Evolutionary conservation across 2,329 filamentous ascomycete genomes (phyloP).

Genomic region (Ophiostoma montium): DNA sequence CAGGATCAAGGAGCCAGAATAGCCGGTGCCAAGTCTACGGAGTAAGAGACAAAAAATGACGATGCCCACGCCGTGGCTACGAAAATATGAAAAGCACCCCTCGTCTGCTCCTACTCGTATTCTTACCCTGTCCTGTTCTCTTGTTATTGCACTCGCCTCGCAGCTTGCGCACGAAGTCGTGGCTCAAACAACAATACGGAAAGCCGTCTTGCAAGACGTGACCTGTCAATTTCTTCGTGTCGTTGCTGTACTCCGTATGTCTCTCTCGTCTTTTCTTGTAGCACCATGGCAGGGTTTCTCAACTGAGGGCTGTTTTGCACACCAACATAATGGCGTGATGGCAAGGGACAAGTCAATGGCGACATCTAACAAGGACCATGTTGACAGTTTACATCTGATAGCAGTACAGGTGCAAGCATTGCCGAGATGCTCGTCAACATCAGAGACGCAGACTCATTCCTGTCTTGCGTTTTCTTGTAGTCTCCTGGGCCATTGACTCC

Average conservation of each 20-base stretch:
- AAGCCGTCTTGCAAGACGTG: neutral
- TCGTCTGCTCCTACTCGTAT: neutral
- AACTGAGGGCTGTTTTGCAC: too few species aligned
- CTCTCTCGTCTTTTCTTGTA: neutral
- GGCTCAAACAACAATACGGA: neutral
- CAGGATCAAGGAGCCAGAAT: neutral
- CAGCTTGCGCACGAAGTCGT: neutral
- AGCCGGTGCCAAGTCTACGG: too few species aligned
- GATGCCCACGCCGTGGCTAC: too few species aligned
- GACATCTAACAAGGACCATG: too few species aligned
- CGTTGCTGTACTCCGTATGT: neutral
- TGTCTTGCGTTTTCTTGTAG: neutral
- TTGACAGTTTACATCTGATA: neutral
- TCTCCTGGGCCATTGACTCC: neutral
- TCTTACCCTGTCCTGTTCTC: neutral
- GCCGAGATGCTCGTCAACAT: too few species aligned
- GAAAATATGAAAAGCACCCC: too few species aligned
- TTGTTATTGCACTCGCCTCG: neutral
- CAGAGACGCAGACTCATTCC: neutral
- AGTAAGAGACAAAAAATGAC: too few species aligned
- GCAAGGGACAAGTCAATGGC: too few species aligned
- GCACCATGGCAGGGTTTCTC: too few species aligned
- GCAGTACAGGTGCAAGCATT: neutral
- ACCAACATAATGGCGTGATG: too few species aligned
- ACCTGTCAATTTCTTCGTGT: neutral